These are phyloP conservation scores for Taxawa tesnikishii DNA, from an alignment of 2,329 filamentous ascomycete genomes.

Conservation along the genomic window DNA sequence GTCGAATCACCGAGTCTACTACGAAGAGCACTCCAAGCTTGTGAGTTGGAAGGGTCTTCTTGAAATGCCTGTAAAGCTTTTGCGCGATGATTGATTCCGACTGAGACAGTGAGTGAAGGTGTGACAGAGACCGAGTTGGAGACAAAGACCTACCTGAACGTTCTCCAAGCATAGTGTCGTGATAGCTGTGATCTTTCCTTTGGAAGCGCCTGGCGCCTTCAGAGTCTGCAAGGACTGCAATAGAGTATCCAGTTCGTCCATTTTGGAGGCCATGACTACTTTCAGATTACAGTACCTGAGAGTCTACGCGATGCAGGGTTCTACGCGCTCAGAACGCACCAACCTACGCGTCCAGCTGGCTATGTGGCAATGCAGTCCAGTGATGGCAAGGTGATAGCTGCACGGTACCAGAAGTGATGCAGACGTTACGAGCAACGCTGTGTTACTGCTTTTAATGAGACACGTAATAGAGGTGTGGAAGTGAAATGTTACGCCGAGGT, in stretches of 20 bases:
- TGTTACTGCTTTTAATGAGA: too few species aligned
- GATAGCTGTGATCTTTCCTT: conserved; percentile 78
- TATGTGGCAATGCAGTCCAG: too few species aligned
- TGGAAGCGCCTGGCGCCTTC: conserved; percentile 89
- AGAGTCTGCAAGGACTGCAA: conserved; percentile 84
- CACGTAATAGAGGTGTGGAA: too few species aligned
- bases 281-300: conserved; percentile 8
- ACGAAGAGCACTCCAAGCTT: conserved; percentile 99
- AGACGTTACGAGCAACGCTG: too few species aligned
- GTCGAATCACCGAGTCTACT: conserved; percentile 98
- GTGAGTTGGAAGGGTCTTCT: conserved; percentile 85
- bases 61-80: conserved; percentile 95
- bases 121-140: not conserved
- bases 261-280: conserved; percentile 21
- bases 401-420: too few species aligned
- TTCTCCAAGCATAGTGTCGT: conserved; percentile 80
- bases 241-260: conserved; percentile 81
- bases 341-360: too few species aligned
- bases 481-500: too few species aligned
- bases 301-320: conserved; percentile 2
- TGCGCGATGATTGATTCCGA: conserved; percentile 90
- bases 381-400: not conserved
- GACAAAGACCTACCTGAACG: conserved; percentile 57
- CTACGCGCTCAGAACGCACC: too few species aligned
- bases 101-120: conserved; percentile 36